These are phyloP conservation scores for Acacia acuminata DNA, from an alignment of 306 rosid species.

Conservation along the genomic window DNA sequence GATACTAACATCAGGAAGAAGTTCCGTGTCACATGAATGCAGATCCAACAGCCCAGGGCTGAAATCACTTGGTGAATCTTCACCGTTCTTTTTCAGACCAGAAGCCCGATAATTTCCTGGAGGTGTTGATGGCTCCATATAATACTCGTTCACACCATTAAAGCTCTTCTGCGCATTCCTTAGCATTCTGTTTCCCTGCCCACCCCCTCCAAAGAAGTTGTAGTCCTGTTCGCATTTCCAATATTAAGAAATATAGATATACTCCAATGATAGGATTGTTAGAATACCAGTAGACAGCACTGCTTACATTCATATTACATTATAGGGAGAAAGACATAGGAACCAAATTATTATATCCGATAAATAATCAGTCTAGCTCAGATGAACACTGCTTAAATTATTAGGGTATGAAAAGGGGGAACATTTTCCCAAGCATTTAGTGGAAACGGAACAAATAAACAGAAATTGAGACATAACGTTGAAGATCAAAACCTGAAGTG, in stretches of 20 bases:
- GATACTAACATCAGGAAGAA: conserved; percentile 77
- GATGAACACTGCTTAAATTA: conserved; percentile 38
- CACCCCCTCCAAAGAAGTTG: conserved; percentile 70
- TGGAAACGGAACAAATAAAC: neutral
- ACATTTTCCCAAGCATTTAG: neutral
- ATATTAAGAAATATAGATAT: conserved; percentile 25
- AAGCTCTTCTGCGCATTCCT: conserved; percentile 70
- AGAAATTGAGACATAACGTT: neutral
- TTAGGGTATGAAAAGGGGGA: neutral
- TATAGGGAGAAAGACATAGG: neutral
- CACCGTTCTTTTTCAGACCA: conserved; percentile 58
- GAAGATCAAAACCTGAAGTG: conserved; percentile 63
- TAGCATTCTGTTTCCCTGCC: conserved; percentile 73
- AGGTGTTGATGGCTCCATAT: conserved; percentile 81
- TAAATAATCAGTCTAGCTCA: neutral
- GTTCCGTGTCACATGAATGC: conserved; percentile 94
- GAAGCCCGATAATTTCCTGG: conserved; percentile 56
- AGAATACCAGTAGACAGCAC: conserved; percentile 2
- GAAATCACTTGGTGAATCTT: conserved; percentile 73
- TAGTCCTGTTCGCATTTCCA: conserved; percentile 68
- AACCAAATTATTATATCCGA: neutral
- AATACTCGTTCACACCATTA: conserved; percentile 66
- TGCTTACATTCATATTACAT: neutral
- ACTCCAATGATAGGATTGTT: neutral
- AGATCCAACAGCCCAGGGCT: conserved; percentile 98